Base-by-base conservation (phyloP, 2,329 filamentous ascomycete species). In the Clonostachys rosea region DNA sequence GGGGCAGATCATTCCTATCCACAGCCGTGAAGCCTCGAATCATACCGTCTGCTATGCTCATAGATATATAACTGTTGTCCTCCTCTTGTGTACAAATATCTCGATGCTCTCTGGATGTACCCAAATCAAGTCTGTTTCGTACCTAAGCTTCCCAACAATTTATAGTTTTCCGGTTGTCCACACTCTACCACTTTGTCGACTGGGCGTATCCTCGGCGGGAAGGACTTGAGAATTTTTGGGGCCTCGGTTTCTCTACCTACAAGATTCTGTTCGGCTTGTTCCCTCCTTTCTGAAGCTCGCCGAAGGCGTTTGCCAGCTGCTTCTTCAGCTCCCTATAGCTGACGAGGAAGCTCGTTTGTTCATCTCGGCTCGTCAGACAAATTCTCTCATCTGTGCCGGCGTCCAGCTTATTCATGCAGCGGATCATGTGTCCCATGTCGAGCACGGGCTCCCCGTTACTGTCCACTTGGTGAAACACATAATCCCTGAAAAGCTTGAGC, bases 401-500 rank as follows among this genome's bases (percentile, higher is more conserved):
- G 67, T 99, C 94, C 46, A 99, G 74, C 64, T 96, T 96, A 70
- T 95, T 96, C 55, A 99, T 69, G 60, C 87, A 92, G 24, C 79
- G 81, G 42, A 99, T 66, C 53, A 97, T 89, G 68, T 97, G 91
- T 4, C 87, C 92, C 49, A 96, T 73, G 61, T 96, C 89, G 6
- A 95, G 75, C 2, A 91, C 86, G 0, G 94, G 87, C 46, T 88
- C 86, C 13, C 90, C 91, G 48, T 89, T 83, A 33, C 81, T 79
- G 62, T 97, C 91, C 12, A 96, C 91, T 60, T 95, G 91, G 65
- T 99, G 94, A 69, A 97, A 99, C 39, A 96, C 89, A 58, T 95
- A 97, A 67, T 99, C 94, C 44, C 94, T 83, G 74, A 97, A 97
- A 9, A 99, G 78, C 68, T 96, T 96, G 53, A 99, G 75, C 62